Evolutionary conservation across 345 rosid species (phyloP), one percentile per base, ranked within the genome.

Genomic region (Eucalyptus cloeziana): DNA sequence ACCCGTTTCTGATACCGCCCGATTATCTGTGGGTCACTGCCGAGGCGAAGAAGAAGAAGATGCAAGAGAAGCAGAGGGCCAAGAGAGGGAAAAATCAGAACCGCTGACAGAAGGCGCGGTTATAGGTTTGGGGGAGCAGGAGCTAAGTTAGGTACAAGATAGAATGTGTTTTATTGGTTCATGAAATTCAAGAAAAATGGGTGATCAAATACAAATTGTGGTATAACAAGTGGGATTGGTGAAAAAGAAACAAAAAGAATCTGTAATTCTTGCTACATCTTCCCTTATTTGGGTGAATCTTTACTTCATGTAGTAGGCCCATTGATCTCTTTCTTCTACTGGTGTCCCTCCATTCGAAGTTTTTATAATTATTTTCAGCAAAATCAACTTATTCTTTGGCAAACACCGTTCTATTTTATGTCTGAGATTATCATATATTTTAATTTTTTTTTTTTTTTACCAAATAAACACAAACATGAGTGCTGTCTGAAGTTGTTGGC

Each of bases 21-120:
- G 97, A 96, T 24, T 96, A 97, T 91, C 92, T 93, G 14, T 97
- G 99, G 99, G 92, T 96, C 33, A 93, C 95, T 7, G 94, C 95
- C 40, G 99, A 96, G 90, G 97, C 94, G 86, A 97, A 96, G 98
- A 96, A 94, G 90, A 96, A 91, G 96, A 98, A 94, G 96, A 94
- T 95, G 93, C 99, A 95, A 91, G 99, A 97, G 90, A 98, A 97
- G 93, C 94, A 90, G 93, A 96, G 93, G 92, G 92, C 94, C 27
- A 96, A 94, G 93, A 96, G 92, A 89, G 95, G 94, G 52, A 95
- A 91, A 92, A 85, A 25, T 86, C 94, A 94, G 91, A 93, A 86
- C 91, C 91, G 92, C 91, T 92, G 88, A 93, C 81, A 60, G 37
- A 52, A 37, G 44, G 45, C 80, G n/a, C 3, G 79, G 89, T 33